These are phyloP conservation scores for Solanum ossicruentum DNA, from an alignment of 257 asterid species.

Conservation along the genomic window DNA sequence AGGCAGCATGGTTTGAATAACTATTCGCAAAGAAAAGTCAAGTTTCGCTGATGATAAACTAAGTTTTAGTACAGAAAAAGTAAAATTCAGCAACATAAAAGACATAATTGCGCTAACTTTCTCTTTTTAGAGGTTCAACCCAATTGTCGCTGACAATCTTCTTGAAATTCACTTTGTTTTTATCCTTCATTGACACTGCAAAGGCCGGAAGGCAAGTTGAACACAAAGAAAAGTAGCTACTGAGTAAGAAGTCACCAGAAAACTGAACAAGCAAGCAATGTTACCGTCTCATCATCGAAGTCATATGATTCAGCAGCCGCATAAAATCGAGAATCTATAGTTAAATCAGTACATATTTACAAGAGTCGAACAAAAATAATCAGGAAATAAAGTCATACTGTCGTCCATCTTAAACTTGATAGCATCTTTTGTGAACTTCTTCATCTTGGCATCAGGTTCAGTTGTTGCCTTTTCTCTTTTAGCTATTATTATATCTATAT, in stretches of 20 bases:
- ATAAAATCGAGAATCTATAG: slow-evolving; percentile 10
- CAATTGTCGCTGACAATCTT: slow-evolving; percentile 85
- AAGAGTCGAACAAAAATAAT: background rate
- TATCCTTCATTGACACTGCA: slow-evolving; percentile 46
- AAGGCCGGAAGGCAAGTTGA: background rate
- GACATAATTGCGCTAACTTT: slow-evolving; percentile 91
- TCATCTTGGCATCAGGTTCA: slow-evolving; percentile 99
- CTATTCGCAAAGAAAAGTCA: slow-evolving; percentile 15
- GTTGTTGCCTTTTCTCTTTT: slow-evolving; percentile 28
- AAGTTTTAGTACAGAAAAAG: background rate
- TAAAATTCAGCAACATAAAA: background rate
- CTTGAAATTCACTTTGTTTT: slow-evolving; percentile 84
- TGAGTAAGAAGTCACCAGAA: background rate
- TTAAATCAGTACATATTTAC: background rate
- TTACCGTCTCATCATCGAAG: slow-evolving; percentile 87
- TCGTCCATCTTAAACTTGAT: slow-evolving; percentile 2
- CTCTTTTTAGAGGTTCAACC: slow-evolving; percentile 89
- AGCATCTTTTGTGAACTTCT: slow-evolving; percentile 49
- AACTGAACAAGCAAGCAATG: background rate
- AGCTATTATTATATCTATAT: slow-evolving; percentile 1
- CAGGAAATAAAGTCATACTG: slow-evolving; percentile 31
- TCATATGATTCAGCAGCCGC: slow-evolving; percentile 96
- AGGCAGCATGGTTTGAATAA: slow-evolving; percentile 98
- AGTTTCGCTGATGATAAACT: background rate
- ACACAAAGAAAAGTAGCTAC: background rate